Conservation (phyloP, 1,284 basidiomycete species). For the Singerocomus inundabilis region DNA sequence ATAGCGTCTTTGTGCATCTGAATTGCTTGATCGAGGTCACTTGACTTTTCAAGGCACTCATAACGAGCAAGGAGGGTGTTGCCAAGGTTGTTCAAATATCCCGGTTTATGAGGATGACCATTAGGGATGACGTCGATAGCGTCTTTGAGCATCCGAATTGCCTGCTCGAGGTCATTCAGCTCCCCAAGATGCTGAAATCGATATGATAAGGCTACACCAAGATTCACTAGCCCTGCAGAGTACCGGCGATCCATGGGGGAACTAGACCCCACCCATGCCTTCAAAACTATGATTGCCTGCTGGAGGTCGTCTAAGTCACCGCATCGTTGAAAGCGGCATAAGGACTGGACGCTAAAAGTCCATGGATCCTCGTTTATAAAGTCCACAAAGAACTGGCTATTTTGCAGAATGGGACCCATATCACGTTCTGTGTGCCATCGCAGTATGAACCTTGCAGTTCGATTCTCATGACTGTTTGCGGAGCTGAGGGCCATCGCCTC, state of each 20-base stretch:
- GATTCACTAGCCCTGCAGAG: not conserved
- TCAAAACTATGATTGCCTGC: not conserved
- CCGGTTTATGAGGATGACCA: not conserved
- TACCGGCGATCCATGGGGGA: not conserved
- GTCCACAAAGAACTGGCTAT: too few species aligned
- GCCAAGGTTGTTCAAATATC: not conserved
- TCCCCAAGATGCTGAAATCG: not conserved
- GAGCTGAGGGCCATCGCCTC: not conserved
- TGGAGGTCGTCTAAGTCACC: not conserved
- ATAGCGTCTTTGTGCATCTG: too few species aligned
- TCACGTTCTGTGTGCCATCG: not conserved
- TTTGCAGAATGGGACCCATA: too few species aligned
- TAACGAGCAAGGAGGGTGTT: not conserved
- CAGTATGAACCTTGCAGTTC: not conserved
- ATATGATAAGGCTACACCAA: not conserved
- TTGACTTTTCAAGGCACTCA: not conserved
- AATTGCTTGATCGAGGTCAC: constrained; percentile 4
- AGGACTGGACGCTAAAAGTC: not conserved
- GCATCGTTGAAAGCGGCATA: not conserved
- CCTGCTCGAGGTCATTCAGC: not conserved
- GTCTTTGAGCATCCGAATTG: not conserved
- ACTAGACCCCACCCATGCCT: not conserved
- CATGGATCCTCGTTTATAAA: too few species aligned
- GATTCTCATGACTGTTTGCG: not conserved
- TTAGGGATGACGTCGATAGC: not conserved